These are phyloP conservation scores for Globisporangium radiosum DNA, from an alignment of 352 stramenopile genomes.

Conservation along the genomic window DNA sequence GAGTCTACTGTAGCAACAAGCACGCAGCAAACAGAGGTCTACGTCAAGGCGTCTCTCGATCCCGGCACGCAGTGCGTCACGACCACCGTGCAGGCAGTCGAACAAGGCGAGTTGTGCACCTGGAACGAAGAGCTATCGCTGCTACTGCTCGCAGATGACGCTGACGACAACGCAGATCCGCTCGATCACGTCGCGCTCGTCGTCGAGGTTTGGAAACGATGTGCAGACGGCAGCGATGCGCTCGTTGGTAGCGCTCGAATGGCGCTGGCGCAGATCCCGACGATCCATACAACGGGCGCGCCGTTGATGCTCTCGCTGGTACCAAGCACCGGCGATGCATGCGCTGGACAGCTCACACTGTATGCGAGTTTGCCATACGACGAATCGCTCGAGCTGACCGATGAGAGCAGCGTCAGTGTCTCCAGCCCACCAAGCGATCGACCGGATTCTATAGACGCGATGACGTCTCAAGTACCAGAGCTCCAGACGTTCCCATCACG, in stretches of 20 bases:
- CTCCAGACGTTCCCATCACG: neutral
- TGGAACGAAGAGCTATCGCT: constrained; percentile 5
- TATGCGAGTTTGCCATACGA: too few species aligned
- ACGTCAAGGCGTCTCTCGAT: constrained; percentile 3
- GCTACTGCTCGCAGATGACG: neutral
- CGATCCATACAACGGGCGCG: neutral
- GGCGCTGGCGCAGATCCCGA: constrained; percentile 1
- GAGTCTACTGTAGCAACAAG: too few species aligned
- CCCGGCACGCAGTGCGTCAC: constrained; percentile 6
- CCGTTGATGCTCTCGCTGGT: neutral
- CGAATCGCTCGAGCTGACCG: too few species aligned
- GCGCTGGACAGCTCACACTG: neutral
- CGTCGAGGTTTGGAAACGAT: constrained; percentile 6
- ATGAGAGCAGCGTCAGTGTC: too few species aligned
- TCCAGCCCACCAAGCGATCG: too few species aligned
- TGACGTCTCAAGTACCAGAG: too few species aligned
- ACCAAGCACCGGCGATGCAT: neutral
- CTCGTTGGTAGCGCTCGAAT: constrained; percentile 1
- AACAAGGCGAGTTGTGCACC: neutral
- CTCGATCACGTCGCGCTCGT: neutral
- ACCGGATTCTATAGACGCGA: too few species aligned
- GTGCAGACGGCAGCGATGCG: neutral
- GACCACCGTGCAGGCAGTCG: neutral
- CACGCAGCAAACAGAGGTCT: neutral
- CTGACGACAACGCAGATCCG: neutral